Evolutionary conservation across 2,329 filamentous ascomycete species (phyloP), one percentile per base, ranked within the genome.

Genomic region (Xylariaceae sp.): DNA sequence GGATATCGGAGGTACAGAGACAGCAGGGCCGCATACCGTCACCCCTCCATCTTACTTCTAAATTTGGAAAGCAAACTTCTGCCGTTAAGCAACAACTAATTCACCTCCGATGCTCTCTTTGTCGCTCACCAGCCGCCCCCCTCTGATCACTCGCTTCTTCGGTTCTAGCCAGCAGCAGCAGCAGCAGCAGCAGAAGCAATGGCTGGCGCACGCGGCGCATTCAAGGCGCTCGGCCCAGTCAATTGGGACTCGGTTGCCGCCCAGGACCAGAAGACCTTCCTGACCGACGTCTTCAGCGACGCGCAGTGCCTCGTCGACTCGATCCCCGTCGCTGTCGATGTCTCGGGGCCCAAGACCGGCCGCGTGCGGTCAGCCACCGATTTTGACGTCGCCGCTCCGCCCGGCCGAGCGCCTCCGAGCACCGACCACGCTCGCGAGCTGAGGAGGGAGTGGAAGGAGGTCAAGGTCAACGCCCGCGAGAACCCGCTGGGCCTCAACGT

Each of bases 371-470:
- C 77, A 13, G 67, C 74, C 43, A 71, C 75, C 18, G 68, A 75
- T 35, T 68, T 73, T 9, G 70, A 70, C 36, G 35, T 69, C 65
- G 9, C 53, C 53, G 14, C 59, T 52, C 16, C 63, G 52, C 27
- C 67, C 61, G 42, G 63, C 67, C 21, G 65, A 37, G 24, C 42
- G 6, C 68, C 29, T 66, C 77, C 40, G 60, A 78, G 33, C 65
- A 66, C 26, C 55, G 68, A 34, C 73, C 76, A 3, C 51, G 61
- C 70, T 3, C 60, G 64, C 18, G 62, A 70, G 14, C 61, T 94
- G n/a, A 77, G 80, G 38, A 83, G 83, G 51, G 75, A 86, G 59
- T 95, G 90, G 88, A 94, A 93, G 57, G 82, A 87, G 26, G 63
- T 89, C 51, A 90, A 87, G 59, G 60, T 86, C 35, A 76, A 71